A percentile compares a stretch with the other conserved stretches of the same genome.
These are phyloP conservation scores for Fusarium subtropicale DNA, from an alignment of 2,329 filamentous ascomycete species.

Conservation along the genomic window DNA sequence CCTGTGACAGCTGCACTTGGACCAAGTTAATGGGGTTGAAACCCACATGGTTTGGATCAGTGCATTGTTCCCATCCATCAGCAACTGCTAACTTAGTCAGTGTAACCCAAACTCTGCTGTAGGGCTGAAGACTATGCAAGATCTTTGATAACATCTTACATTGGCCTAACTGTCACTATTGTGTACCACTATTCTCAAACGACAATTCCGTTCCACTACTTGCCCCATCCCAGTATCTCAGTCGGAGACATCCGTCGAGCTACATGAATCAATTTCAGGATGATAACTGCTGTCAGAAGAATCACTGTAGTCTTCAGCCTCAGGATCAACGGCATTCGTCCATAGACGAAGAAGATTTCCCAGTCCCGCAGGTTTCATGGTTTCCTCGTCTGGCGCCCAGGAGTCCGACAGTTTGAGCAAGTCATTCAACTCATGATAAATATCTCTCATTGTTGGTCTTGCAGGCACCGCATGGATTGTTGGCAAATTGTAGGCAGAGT, in stretches of 20 bases:
- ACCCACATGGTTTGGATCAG: not conserved
- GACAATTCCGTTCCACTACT: not conserved
- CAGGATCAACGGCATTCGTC: constrained; percentile 14
- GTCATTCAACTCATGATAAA: not conserved
- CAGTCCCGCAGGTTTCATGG: not conserved
- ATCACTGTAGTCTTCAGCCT: not conserved
- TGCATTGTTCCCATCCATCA: not conserved
- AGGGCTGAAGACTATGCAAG: not conserved
- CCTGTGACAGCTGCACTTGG: not conserved
- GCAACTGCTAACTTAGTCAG: not conserved
- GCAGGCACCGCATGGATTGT: no score
- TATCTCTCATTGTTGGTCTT: not conserved
- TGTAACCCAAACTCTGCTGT: not conserved
- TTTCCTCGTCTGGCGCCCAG: not conserved
- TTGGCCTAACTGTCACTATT: not conserved
- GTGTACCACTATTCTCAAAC: not conserved
- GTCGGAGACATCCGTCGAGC: not conserved
- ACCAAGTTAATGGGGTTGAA: not conserved
- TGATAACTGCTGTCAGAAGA: not conserved
- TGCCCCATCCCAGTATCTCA: not conserved
- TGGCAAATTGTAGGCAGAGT: no score
- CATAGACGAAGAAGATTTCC: not conserved
- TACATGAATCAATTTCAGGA: not conserved
- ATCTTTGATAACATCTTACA: no score
- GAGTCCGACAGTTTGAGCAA: not conserved